These are phyloP conservation scores for Ceratocystiopsis minuta DNA, from an alignment of 2,329 filamentous ascomycete genomes.

Conservation along the genomic window DNA sequence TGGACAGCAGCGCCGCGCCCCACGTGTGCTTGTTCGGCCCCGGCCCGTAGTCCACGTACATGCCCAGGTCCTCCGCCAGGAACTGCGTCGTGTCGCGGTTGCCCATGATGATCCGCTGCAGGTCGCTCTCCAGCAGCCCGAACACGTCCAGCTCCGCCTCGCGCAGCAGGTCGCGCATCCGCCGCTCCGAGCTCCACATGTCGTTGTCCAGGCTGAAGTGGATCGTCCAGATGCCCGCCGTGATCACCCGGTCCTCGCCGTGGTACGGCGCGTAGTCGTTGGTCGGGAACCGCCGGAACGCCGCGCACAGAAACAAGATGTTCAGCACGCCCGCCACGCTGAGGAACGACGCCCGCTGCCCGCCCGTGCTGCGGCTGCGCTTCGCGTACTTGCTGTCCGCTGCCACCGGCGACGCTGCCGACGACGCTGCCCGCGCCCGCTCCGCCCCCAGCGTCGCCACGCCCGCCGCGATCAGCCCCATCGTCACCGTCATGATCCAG, in stretches of 20 bases:
- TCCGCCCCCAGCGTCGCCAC: slow-evolving; percentile 50
- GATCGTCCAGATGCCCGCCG: slow-evolving; percentile 95
- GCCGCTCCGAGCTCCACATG: slow-evolving; percentile 94
- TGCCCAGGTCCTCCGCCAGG: slow-evolving; percentile 86
- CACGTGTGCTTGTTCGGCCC: slow-evolving; percentile 98
- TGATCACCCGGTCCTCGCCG: slow-evolving; percentile 68
- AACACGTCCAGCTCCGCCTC: slow-evolving; percentile 96
- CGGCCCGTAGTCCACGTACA: slow-evolving; percentile 96
- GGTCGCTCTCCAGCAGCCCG: slow-evolving; percentile 81
- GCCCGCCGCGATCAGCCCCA: slow-evolving; percentile 69
- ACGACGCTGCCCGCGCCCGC: slow-evolving; percentile 24
- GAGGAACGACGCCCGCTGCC: slow-evolving; percentile 31
- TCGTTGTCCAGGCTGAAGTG: slow-evolving; percentile 97
- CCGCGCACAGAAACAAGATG: slow-evolving; percentile 58
- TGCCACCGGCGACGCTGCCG: slow-evolving; percentile 10
- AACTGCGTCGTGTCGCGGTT: slow-evolving; percentile 93
- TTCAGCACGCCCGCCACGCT: slow-evolving; percentile 55
- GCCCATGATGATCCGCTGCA: slow-evolving; percentile 98
- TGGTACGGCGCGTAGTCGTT: slow-evolving; percentile 90
- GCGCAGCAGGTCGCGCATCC: slow-evolving; percentile 78
- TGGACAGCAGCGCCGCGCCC: slow-evolving; percentile 76
- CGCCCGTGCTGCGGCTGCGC: slow-evolving; percentile 14
- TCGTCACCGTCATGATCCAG: slow-evolving; percentile 79
- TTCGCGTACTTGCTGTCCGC: slow-evolving; percentile 21
- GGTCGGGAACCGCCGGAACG: slow-evolving; percentile 79